These are phyloP conservation scores for Claviceps cyperi DNA, from an alignment of 2,329 filamentous ascomycete species.

Conservation along the genomic window DNA sequence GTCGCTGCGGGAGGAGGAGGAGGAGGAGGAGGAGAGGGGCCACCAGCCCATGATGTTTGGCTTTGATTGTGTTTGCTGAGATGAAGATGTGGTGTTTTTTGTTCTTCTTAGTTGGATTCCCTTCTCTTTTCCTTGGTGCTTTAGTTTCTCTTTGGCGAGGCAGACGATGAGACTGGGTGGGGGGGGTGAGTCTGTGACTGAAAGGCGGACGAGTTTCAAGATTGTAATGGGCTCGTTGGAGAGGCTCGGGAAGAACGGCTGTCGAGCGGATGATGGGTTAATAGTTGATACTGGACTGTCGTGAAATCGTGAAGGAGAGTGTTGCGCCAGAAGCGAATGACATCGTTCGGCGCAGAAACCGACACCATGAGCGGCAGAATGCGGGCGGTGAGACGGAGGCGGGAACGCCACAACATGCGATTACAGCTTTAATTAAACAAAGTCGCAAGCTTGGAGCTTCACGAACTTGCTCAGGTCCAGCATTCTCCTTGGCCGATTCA, in stretches of 20 bases:
- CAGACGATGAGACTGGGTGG: neutral
- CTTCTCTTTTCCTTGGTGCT: too few relatives aligned
- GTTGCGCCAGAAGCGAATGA: neutral
- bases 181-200: neutral
- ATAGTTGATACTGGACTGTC: neutral
- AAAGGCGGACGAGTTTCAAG: neutral
- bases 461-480: neutral
- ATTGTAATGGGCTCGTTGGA: neutral
- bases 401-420: neutral
- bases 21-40: conserved; percentile 30
- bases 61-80: neutral
- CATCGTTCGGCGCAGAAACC: neutral
- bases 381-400: neutral
- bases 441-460: neutral
- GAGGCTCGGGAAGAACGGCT: too few relatives aligned
- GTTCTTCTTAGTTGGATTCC: neutral
- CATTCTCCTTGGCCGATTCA: neutral
- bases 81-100: neutral
- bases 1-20: conserved; percentile 32
- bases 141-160: neutral
- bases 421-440: neutral
- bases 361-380: conserved; percentile 1
- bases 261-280: neutral
- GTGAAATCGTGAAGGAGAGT: too few relatives aligned
- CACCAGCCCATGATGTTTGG: conserved; percentile 25